Conservation (phyloP, 2,329 filamentous ascomycete genomes). For the Thelonectria blattea region DNA sequence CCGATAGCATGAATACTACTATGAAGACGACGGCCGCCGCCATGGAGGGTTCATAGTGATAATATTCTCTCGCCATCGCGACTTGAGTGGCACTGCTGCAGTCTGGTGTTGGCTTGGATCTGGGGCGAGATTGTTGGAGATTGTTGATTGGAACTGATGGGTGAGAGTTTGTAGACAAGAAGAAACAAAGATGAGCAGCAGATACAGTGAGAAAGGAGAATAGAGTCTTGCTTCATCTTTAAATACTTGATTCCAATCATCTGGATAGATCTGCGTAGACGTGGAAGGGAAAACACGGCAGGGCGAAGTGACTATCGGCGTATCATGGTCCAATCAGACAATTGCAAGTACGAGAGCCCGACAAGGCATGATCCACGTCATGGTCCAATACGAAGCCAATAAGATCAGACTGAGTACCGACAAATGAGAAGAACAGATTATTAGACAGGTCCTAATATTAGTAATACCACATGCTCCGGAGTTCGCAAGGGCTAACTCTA, state of each 20-base stretch:
- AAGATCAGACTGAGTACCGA: not conserved
- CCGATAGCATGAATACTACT: conserved; percentile 43
- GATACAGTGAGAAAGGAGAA: not conserved
- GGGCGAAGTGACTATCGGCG: not conserved
- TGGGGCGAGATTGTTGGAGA: no score
- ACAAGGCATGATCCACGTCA: not conserved
- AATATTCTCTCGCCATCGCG: conserved; percentile 31
- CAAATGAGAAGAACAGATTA: not conserved
- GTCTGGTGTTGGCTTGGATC: not conserved
- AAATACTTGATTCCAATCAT: not conserved
- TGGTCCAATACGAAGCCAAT: not conserved
- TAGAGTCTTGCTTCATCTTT: not conserved
- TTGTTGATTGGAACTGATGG: not conserved
- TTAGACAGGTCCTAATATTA: not conserved
- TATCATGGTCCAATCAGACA: not conserved
- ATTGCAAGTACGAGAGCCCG: not conserved
- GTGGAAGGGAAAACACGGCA: not conserved
- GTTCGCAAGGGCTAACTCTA: not conserved
- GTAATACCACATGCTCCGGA: not conserved
- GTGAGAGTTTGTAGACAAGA: not conserved
- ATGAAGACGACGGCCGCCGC: conserved; percentile 47
- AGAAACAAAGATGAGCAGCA: not conserved
- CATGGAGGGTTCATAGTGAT: conserved; percentile 53
- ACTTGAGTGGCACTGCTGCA: not conserved
- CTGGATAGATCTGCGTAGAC: not conserved